A percentile compares a stretch with the other conserved stretches of the same genome.
Evolutionary conservation across 2,329 filamentous ascomycete species (phyloP).

Genomic region (Didymella exigua): DNA sequence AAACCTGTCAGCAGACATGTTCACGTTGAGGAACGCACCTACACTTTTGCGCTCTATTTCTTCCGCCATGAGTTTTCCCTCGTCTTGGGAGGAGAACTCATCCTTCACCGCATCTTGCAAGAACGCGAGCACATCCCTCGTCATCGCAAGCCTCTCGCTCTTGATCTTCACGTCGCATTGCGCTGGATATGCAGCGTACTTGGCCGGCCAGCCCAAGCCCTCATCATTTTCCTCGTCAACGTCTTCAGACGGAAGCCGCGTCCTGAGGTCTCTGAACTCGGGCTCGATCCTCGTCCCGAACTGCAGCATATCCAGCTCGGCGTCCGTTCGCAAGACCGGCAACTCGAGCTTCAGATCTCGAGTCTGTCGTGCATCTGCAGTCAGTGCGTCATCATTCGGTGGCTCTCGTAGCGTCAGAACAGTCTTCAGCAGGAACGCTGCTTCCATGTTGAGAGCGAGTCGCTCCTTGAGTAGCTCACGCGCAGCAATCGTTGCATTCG

Average conservation of each 20-base stretch:
- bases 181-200: conserved; percentile 38
- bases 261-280: conserved; percentile 36
- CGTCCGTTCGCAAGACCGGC: conserved; percentile 54
- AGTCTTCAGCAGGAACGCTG: conserved; percentile 35
- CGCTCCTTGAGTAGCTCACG: conserved; percentile 33
- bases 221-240: conserved; percentile 52
- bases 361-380: conserved; percentile 21
- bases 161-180: conserved; percentile 29
- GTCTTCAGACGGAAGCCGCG: conserved; percentile 42
- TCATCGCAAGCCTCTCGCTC: conserved; percentile 49
- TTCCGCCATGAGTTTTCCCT: conserved; percentile 27
- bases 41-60: conserved; percentile 28
- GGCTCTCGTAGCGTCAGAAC: conserved; percentile 16
- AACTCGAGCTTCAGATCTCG: conserved; percentile 51
- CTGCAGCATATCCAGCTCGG: conserved; percentile 52
- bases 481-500: conserved; percentile 15
- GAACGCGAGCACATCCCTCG: conserved; percentile 42
- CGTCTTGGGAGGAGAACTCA: conserved; percentile 24
- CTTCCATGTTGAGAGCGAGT: conserved; percentile 37
- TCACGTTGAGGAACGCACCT: conserved; percentile 10
- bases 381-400: neutral
- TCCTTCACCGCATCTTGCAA: conserved; percentile 45
- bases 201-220: conserved; percentile 49
- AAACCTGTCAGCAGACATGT: neutral
- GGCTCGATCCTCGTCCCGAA: conserved; percentile 41